A percentile compares a stretch with the other conserved stretches of the same genome.
Conservation (phyloP, 768 basidiomycete genomes). For the Russula sp. region DNA sequence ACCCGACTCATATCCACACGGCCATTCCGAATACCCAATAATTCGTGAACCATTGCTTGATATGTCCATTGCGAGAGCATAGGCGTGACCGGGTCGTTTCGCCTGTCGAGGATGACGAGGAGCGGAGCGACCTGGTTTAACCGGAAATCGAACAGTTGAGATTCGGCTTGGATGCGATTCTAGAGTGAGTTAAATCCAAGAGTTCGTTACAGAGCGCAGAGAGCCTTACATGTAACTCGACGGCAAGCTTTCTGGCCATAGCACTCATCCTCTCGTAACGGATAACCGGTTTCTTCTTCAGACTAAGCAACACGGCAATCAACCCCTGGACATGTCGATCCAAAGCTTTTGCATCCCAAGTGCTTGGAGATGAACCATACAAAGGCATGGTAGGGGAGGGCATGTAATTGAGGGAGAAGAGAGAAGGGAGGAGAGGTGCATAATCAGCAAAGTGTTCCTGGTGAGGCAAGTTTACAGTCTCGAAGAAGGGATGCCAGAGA, state of each 20-base stretch:
- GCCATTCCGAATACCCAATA: slow-evolving; percentile 89
- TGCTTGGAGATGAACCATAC: slow-evolving; percentile 62
- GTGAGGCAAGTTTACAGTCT: slow-evolving; percentile 6
- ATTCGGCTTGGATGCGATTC: slow-evolving; percentile 76
- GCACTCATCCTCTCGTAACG: slow-evolving; percentile 90
- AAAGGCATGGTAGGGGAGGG: slow-evolving; percentile 58
- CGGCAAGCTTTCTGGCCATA: slow-evolving; percentile 85
- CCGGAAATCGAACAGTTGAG: slow-evolving; percentile 86
- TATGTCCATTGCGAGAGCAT: slow-evolving; percentile 98
- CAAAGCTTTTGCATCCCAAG: slow-evolving; percentile 71
- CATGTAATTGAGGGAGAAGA: slow-evolving; percentile 80
- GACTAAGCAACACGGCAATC: slow-evolving; percentile 77
- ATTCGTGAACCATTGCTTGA: slow-evolving; percentile 98
- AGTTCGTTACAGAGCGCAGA: neutral
- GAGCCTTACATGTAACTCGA: slow-evolving; percentile 68
- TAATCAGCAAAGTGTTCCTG: slow-evolving; percentile 99
- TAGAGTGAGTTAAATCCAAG: slow-evolving; percentile 29
- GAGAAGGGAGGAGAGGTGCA: slow-evolving; percentile 71
- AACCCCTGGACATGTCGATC: slow-evolving; percentile 76
- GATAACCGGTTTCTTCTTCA: slow-evolving; percentile 94
- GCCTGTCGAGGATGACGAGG: slow-evolving; percentile 85
- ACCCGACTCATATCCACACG: slow-evolving; percentile 79
- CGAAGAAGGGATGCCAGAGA: slow-evolving; percentile 13
- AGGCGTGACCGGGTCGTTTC: slow-evolving; percentile 97
- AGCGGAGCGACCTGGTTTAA: slow-evolving; percentile 82